Evolutionary conservation across 345 rosid species (phyloP).

Genomic region (Balakata baccata): DNA sequence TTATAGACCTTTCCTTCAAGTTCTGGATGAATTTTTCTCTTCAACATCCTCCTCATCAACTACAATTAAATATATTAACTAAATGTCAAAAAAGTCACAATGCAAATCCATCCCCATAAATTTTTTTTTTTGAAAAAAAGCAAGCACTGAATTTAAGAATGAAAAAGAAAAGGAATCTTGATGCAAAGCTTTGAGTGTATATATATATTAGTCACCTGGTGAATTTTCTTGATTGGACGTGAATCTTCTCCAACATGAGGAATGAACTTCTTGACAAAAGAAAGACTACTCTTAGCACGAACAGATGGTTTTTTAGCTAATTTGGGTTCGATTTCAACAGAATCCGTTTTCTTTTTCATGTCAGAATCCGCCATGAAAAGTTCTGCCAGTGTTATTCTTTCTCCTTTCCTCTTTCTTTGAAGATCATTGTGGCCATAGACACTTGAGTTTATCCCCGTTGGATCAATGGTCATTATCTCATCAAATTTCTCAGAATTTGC

Average conservation of each 20-base stretch:
- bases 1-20: slow-evolving; percentile 39
- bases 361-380: slow-evolving; percentile 64
- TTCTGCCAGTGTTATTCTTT: slow-evolving; percentile 76
- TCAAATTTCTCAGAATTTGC: slow-evolving; percentile 14
- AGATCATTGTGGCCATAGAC: slow-evolving; percentile 18
- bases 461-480: slow-evolving; percentile 25
- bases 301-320: slow-evolving; percentile 24
- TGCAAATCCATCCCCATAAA: background rate
- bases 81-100: background rate
- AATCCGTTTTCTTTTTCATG: slow-evolving; percentile 32
- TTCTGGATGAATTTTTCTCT: slow-evolving; percentile 89
- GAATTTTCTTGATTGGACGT: slow-evolving; percentile 61
- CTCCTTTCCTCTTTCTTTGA: slow-evolving; percentile 36
- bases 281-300: slow-evolving; percentile 39
- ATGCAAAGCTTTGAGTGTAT: too few species aligned
- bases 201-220: slow-evolving; percentile 32
- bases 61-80: slow-evolving; percentile 7
- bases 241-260: slow-evolving; percentile 53
- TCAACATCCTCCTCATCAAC: slow-evolving; percentile 85
- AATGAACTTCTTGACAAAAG: slow-evolving; percentile 60
- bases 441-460: slow-evolving; percentile 15
- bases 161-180: background rate
- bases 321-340: slow-evolving; percentile 22
- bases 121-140: too few species aligned
- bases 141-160: background rate